Conservation (phyloP, 2,329 filamentous ascomycete species). For the Botrytis pseudocinerea region DNA sequence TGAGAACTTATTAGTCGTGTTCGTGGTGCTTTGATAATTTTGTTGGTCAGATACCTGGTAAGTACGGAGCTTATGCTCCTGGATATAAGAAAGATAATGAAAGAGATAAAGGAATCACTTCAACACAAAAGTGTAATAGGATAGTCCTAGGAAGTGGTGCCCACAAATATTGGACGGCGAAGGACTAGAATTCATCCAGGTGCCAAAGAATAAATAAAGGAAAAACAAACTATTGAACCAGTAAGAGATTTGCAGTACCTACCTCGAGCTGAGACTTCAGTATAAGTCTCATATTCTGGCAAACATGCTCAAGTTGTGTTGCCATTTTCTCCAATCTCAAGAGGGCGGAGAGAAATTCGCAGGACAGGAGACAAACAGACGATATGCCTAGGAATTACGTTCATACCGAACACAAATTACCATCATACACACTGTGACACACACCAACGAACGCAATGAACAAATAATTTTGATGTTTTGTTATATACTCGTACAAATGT, state of each 20-base stretch:
- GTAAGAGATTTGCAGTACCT: background rate
- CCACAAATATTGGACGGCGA: background rate
- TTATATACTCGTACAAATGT: background rate
- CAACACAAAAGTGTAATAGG: background rate
- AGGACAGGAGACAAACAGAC: no score
- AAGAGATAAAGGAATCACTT: background rate
- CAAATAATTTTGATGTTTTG: background rate
- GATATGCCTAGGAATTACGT: no score
- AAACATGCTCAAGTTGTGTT: background rate
- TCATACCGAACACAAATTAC: background rate
- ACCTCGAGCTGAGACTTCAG: background rate
- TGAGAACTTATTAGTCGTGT: background rate
- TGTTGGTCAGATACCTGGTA: background rate
- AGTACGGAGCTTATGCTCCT: background rate
- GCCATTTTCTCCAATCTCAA: background rate
- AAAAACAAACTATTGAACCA: background rate
- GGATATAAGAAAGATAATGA: background rate
- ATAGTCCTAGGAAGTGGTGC: background rate
- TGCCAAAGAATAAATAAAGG: background rate
- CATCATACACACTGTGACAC: background rate
- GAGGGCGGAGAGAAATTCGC: background rate
- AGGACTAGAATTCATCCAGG: background rate
- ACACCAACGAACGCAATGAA: background rate
- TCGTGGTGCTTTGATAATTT: background rate
- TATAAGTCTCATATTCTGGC: background rate